phyloP scores from a whole-genome alignment of 176 grass and related monocot genomes.

The Calamus simplicifolius region DNA sequence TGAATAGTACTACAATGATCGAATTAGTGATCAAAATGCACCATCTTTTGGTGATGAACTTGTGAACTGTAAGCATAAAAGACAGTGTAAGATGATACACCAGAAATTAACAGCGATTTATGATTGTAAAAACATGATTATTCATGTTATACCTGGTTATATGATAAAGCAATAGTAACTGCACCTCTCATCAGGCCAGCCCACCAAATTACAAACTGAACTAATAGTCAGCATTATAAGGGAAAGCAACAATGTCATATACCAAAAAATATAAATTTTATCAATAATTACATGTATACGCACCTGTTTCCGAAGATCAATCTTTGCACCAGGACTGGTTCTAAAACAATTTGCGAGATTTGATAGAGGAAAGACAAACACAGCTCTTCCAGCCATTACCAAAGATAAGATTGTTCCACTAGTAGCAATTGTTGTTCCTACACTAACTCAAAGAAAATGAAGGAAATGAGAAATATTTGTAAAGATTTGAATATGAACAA shows the following conservation, averaged over 20 bases:
- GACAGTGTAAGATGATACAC: background rate
- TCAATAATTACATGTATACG: background rate
- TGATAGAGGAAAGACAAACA: conserved; percentile 16
- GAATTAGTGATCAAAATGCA: conserved; percentile 14
- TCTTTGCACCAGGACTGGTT: background rate
- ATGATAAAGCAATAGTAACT: conserved; percentile 21
- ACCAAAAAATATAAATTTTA: too few relatives aligned
- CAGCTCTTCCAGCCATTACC: conserved; percentile 17
- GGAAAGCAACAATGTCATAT: too few relatives aligned
- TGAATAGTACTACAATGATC: conserved; percentile 17
- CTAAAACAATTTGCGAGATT: conserved; percentile 15
- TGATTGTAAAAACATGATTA: background rate
- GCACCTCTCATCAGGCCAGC: conserved; percentile 20
- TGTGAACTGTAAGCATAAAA: conserved; percentile 4
- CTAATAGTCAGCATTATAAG: background rate
- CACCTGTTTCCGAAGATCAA: conserved; percentile 12
- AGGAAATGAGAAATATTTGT: background rate
- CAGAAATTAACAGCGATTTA: background rate
- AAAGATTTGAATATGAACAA: too few relatives aligned
- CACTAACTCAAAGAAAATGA: background rate
- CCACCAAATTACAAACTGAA: conserved; percentile 19
- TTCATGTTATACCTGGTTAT: conserved; percentile 5
- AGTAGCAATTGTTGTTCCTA: conserved; percentile 8
- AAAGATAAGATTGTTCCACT: conserved; percentile 7
- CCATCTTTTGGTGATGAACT: conserved; percentile 2